phyloP scores from a whole-genome alignment of 2,329 filamentous ascomycete species.

The Paecilomyces niveus region DNA sequence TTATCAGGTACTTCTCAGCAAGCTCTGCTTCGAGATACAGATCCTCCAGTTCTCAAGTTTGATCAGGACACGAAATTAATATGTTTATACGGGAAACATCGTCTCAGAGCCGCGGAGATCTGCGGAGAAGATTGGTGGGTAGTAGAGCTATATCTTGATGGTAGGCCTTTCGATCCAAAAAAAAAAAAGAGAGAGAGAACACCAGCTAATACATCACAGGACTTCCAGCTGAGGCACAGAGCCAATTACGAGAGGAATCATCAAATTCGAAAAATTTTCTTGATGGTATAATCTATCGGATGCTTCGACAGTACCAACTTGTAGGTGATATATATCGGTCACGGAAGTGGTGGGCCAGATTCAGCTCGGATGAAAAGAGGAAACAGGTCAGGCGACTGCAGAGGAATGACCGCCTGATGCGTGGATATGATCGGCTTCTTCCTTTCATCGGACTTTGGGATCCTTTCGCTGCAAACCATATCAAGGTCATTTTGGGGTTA shows the following conservation, averaged over 20 bases:
- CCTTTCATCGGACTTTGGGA: background rate
- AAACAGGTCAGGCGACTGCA: background rate
- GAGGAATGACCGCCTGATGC: background rate
- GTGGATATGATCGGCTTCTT: background rate
- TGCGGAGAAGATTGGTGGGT: background rate
- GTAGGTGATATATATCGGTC: background rate
- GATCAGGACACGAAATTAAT: conserved; percentile 28
- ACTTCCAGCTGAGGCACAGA: background rate
- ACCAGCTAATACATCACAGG: background rate
- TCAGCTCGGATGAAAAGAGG: background rate
- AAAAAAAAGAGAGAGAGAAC: background rate
- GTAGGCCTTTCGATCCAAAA: background rate
- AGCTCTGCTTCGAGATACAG: background rate
- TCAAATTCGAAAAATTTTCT: background rate
- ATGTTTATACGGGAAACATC: background rate
- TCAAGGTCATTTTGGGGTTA: background rate
- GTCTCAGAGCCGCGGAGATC: background rate
- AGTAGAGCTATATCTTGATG: background rate
- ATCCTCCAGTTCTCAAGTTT: background rate
- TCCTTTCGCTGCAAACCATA: background rate
- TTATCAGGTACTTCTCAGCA: background rate
- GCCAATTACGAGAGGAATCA: background rate
- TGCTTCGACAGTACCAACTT: background rate
- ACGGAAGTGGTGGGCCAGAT: background rate
- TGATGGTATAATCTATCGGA: background rate